Evolutionary conservation across 1,139 yeast species (phyloP), one percentile per base, ranked within the genome.

Genomic region (Geotrichum phurueaensis): DNA sequence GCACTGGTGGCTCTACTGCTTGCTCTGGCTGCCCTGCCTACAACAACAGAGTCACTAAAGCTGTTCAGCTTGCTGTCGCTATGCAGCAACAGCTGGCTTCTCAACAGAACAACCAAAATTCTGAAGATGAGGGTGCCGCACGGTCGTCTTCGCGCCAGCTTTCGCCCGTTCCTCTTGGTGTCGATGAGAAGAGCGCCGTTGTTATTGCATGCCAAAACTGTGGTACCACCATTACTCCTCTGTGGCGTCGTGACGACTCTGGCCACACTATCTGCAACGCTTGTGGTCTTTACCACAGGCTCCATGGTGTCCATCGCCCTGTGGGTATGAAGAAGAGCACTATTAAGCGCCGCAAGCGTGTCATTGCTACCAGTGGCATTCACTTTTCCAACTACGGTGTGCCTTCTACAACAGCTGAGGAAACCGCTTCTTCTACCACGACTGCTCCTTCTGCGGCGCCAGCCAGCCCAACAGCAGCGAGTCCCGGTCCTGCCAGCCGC

Each of bases 201-300:
- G 87, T 87, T 1, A 83, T 87, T 31, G 89, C 92, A 0, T 89
- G 96, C 71, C 86, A 81, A 67, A 89, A 89, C 75, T 89, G 96
- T 75, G 85, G 84, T 12, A 86, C 94, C 22, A 87, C 94, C 7
- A 86, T 88, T 65, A 89, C 96, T 0, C 96, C 96, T 0, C 76
- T 89, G 18, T 89, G 96, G 96, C 79, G 96, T 69, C 77, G 96
- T 66, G 92, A 89, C 68, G 90, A 85, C 63, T 80, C 79, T 6
- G 96, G 96, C 0, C 84, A 86, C 66, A 86, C 94, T 45, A 87
- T 89, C 47, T 89, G 96, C 76, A 89, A 89, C 70, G 96, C 96
- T 0, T 89, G 96, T 75, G 96, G 96, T 1, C 76, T 89, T 51
- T 89, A 89, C 72, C 86, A 83, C 71, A 78, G 87, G 62, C 80